Evolutionary conservation across 306 rosid genomes (phyloP).

Genomic region (Rosa persica): DNA sequence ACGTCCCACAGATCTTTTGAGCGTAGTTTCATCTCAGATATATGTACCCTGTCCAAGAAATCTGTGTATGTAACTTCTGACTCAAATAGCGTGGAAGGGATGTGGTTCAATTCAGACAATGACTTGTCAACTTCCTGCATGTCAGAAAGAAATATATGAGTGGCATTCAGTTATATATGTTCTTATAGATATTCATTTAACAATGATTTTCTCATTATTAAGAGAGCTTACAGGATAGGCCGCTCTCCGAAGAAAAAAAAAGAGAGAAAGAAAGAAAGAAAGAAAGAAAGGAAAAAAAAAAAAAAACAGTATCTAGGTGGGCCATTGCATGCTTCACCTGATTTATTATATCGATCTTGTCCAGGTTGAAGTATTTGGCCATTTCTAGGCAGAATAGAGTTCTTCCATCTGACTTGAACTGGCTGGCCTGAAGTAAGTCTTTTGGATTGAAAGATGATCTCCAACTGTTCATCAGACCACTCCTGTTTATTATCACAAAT

Average conservation of each 20-base stretch:
- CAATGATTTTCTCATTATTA: background rate
- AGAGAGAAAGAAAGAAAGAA: too few relatives aligned
- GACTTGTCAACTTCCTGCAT: constrained; percentile 68
- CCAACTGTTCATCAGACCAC: constrained; percentile 90
- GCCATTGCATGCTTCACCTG: constrained; percentile 47
- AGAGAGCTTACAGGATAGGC: background rate
- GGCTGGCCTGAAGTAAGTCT: constrained; percentile 82
- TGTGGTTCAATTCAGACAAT: constrained; percentile 51
- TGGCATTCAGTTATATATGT: background rate
- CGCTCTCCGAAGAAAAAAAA: background rate
- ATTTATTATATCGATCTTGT: constrained; percentile 35
- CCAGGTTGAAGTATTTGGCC: constrained; percentile 72
- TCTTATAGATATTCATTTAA: background rate
- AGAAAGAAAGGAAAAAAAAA: background rate
- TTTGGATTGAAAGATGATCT: constrained; percentile 88
- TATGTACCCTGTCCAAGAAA: constrained; percentile 88
- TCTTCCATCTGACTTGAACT: constrained; percentile 84
- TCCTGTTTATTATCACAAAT: constrained; percentile 87
- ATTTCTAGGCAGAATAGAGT: constrained; percentile 84
- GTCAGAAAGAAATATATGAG: constrained; percentile 15
- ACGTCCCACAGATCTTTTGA: constrained; percentile 93
- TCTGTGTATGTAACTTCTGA: constrained; percentile 76
- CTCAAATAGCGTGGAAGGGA: constrained; percentile 75
- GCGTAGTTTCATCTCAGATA: constrained; percentile 77
- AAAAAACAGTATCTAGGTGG: background rate